Conservation (phyloP, 768 basidiomycete species). For the Boletus tomentosulus region DNA sequence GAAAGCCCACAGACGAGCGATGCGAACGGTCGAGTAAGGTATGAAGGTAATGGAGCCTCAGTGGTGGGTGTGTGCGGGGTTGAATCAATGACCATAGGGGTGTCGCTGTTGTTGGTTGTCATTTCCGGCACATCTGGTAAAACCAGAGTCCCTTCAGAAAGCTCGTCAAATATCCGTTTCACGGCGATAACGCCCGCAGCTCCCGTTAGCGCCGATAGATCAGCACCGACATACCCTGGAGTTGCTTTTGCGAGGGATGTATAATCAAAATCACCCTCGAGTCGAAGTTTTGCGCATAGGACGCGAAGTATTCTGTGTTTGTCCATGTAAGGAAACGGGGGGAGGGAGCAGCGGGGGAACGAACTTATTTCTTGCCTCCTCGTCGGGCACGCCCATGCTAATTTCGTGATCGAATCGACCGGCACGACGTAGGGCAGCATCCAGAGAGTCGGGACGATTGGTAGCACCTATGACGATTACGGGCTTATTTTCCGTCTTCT, state of each 20-base stretch:
- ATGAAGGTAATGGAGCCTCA: conserved; percentile 13
- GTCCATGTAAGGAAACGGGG: not conserved
- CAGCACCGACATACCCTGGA: conserved; percentile 96
- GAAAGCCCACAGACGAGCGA: conserved; percentile 40
- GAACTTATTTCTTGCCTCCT: conserved; percentile 84
- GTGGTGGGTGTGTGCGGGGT: conserved; percentile 14
- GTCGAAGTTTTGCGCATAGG: conserved; percentile 74
- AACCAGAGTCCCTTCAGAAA: conserved; percentile 62
- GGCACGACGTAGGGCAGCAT: conserved; percentile 87
- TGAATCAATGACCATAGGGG: conserved; percentile 37
- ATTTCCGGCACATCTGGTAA: conserved; percentile 40
- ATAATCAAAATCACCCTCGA: conserved; percentile 90
- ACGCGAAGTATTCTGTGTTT: conserved; percentile 76
- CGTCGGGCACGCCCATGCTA: conserved; percentile 94
- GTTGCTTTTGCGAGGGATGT: conserved; percentile 82
- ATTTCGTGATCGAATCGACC: conserved; percentile 98
- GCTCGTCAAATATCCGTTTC: conserved; percentile 85
- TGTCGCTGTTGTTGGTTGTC: conserved; percentile 21
- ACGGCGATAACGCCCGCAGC: conserved; percentile 96
- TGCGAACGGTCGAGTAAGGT: conserved; percentile 31
- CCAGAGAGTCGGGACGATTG: conserved; percentile 92
- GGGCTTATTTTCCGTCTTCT: conserved; percentile 88
- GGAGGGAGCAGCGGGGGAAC: conserved; percentile 21
- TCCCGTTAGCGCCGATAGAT: conserved; percentile 83
- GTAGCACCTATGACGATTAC: conserved; percentile 96